Evolutionary conservation across 352 stramenopile species (phyloP).

Genomic region (Thalassiosira livingstoniorum): DNA sequence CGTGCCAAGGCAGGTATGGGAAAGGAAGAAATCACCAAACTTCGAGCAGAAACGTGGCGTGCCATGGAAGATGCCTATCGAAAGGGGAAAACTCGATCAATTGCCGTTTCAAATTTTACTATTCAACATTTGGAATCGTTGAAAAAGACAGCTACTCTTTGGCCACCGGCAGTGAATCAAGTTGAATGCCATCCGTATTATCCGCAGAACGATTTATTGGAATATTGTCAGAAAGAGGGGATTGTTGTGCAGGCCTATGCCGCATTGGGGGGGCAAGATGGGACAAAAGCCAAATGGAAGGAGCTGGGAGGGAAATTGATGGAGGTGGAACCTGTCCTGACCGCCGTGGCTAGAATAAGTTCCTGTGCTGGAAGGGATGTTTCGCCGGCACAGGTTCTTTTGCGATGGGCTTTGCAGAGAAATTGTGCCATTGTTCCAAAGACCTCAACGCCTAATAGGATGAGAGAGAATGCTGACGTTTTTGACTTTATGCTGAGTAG

Average conservation of each 20-base stretch:
- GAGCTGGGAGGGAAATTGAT: conserved; percentile 63
- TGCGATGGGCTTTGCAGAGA: conserved; percentile 84
- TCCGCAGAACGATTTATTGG: conserved; percentile 79
- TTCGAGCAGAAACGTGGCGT: conserved; percentile 60
- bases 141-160: conserved; percentile 55
- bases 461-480: conserved; percentile 78
- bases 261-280: conserved; percentile 83
- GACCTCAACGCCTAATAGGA: conserved; percentile 60
- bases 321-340: conserved; percentile 64
- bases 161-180: conserved; percentile 86
- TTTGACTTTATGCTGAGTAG: conserved; percentile 74
- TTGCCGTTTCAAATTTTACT: conserved; percentile 83
- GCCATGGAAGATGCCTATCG: conserved; percentile 61
- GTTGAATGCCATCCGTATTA: conserved; percentile 88
- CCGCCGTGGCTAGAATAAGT: conserved; percentile 47
- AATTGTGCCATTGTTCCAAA: conserved; percentile 84
- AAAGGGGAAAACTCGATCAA: conserved; percentile 45
- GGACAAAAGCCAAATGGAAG: conserved; percentile 66
- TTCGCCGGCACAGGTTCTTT: conserved; percentile 84
- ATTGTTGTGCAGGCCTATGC: conserved; percentile 87
- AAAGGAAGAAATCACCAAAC: conserved; percentile 33
- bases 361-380: conserved; percentile 7
- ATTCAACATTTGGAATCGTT: conserved; percentile 61
- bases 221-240: conserved; percentile 78
- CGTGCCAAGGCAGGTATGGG: conserved; percentile 36